phyloP scores from a whole-genome alignment of 768 basidiomycete species.

The Coprinellus aureogranulatus region DNA sequence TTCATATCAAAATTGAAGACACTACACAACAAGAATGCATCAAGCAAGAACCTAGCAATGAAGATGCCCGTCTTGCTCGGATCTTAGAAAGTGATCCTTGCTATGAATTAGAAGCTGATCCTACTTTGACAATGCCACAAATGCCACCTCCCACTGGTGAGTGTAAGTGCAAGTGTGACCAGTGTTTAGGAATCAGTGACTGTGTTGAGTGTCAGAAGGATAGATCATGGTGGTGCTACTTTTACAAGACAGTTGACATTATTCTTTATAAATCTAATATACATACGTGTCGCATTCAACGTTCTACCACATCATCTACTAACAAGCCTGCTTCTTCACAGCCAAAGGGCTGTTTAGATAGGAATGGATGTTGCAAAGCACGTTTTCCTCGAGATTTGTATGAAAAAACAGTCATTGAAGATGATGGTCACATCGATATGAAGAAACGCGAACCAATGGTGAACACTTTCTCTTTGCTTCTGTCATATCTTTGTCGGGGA shows the following conservation, averaged over 20 bases:
- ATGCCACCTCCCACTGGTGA: neutral
- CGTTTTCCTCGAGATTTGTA: neutral
- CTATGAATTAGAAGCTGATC: neutral
- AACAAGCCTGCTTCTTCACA: too few species aligned
- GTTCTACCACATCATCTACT: too few species aligned
- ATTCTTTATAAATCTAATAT: neutral
- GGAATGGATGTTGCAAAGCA: neutral
- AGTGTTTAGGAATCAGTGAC: too few species aligned
- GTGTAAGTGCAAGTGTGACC: neutral
- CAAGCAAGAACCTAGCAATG: too few species aligned
- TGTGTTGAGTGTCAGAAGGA: neutral
- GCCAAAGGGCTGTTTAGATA: neutral
- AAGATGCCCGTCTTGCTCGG: too few species aligned
- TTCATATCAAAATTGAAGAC: too few species aligned
- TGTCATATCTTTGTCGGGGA: conserved; percentile 26
- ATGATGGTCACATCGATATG: neutral
- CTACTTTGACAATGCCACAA: neutral
- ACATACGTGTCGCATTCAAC: neutral
- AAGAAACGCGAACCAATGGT: neutral
- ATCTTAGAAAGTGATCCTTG: neutral
- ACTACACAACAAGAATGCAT: too few species aligned
- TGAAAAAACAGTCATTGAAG: neutral
- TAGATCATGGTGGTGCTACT: neutral
- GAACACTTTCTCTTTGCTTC: conserved; percentile 10
- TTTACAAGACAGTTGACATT: neutral